phyloP scores from a whole-genome alignment of 108 stramenopile genomes.

The Conticribra guillardii region DNA sequence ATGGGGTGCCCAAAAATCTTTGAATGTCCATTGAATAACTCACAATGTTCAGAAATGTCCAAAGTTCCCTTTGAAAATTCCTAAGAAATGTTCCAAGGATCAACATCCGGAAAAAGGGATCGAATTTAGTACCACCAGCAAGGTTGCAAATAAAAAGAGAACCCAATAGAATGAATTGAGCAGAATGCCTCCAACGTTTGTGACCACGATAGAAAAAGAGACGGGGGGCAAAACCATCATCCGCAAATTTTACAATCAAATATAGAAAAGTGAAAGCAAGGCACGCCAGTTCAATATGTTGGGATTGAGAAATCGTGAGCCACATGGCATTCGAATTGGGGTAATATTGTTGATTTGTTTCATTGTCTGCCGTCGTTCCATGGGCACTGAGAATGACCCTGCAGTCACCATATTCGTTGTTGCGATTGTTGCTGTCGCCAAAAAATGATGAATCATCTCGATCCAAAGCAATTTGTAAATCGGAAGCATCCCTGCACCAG shows the following conservation, averaged over 20 bases:
- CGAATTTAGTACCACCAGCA: conserved; percentile 24
- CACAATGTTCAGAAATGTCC: conserved; percentile 53
- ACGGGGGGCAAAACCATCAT: conserved; percentile 55
- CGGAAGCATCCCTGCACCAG: conserved; percentile 79
- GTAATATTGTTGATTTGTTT: conserved; percentile 50
- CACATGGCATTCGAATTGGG: conserved; percentile 60
- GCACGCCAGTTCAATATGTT: conserved; percentile 48
- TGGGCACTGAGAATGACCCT: conserved; percentile 17
- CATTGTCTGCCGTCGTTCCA: conserved; percentile 44
- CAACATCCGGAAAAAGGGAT: conserved; percentile 61
- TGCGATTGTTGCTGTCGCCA: conserved; percentile 27
- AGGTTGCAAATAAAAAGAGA: conserved; percentile 16
- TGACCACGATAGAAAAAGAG: conserved; percentile 51
- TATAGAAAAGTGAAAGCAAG: conserved; percentile 41
- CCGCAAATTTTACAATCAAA: conserved; percentile 51
- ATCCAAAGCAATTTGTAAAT: too few species aligned
- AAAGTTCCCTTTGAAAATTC: conserved; percentile 56
- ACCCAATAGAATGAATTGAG: conserved; percentile 26
- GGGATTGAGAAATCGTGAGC: conserved; percentile 53
- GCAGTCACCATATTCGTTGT: conserved; percentile 41
- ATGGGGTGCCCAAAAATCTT: too few species aligned
- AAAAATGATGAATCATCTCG: too few species aligned
- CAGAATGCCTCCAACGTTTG: conserved; percentile 13
- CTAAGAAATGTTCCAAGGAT: conserved; percentile 48
- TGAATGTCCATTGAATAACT: conserved; percentile 13